phyloP scores from a whole-genome alignment of 1,284 basidiomycete species.

The Pholiota adiposa region DNA sequence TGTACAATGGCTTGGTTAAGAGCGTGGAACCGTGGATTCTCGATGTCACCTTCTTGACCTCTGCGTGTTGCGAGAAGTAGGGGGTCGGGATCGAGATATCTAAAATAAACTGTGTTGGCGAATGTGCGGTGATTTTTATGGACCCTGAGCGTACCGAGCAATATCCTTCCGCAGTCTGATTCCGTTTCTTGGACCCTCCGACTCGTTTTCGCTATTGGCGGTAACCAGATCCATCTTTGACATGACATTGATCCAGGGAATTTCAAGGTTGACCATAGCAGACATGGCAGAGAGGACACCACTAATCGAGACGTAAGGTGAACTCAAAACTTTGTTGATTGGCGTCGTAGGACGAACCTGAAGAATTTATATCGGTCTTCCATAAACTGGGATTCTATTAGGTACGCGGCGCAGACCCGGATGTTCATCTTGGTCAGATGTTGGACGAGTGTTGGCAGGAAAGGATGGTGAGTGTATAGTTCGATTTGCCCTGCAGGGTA shows the following conservation, averaged over 20 bases:
- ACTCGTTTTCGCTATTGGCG: constrained; percentile 60
- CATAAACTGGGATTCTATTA: constrained; percentile 99
- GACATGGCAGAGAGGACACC: constrained; percentile 99
- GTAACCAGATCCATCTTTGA: constrained; percentile 99
- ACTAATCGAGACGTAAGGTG: constrained; percentile 42
- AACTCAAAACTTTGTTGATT: background rate
- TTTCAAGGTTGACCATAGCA: constrained; percentile 97
- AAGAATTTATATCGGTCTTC: constrained; percentile 99
- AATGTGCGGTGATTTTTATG: background rate
- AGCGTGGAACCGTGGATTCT: constrained; percentile 90
- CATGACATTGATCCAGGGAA: constrained; percentile 97
- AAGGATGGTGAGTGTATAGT: constrained; percentile 97
- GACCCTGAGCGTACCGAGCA: constrained; percentile 57
- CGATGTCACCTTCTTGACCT: constrained; percentile 62
- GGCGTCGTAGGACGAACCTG: constrained; percentile 49
- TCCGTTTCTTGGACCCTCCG: constrained; percentile 70
- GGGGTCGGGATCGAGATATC: constrained; percentile 98
- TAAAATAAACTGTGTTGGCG: constrained; percentile 31
- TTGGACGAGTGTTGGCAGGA: constrained; percentile 88
- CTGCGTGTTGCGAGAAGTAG: constrained; percentile 74
- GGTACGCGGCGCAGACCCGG: constrained; percentile 83
- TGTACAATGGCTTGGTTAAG: constrained; percentile 96
- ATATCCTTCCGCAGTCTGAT: constrained; percentile 76
- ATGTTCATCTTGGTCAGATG: constrained; percentile 75
- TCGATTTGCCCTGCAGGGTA: constrained; percentile 87